Evolutionary conservation across 768 basidiomycete genomes (phyloP), one percentile per base, ranked within the genome.

Genomic region (Pisolithus microcarpus): DNA sequence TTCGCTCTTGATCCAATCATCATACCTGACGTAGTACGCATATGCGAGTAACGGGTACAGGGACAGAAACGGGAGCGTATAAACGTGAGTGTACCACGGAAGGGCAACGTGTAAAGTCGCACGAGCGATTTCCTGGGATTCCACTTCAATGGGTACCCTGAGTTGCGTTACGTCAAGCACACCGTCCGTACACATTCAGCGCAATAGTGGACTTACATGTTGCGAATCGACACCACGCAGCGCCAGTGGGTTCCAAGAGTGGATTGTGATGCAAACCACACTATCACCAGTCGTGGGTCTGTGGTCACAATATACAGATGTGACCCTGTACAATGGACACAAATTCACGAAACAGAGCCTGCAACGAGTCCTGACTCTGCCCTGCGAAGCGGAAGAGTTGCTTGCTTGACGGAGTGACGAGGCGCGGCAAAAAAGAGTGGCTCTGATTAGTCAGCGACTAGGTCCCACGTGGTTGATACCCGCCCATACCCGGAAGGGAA

Each of bases 21-120:
- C 90, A 67, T 97, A 96, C 67, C 79, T 85, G 69, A 92, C 67
- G 60, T 85, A 90, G 74, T 97, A 98, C 19, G 93, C 86, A 66
- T 95, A 96, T 23, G 87, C 88, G 28, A 90, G 77, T 28, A 92
- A 65, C 0, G 90, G 90, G 55, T 91, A 92, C 45, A 91, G 72
- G 1, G 77, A 79, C n/a, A 91, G 74, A 60, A 89, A 90, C 0
- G 90, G 90, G 16, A 82, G 51, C 5, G 82, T 77, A 62, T 92
- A 92, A 49, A 91, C 65, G 60, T 89, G 83, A 38, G 72, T 75
- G 60, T 81, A 78, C 75, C 80, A 77, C n/a, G 85, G 84, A 46
- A 84, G 72, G 45, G 78, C 73, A 51, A 79, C 71, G 60, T 85
- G 87, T 50, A 89, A 66, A 60, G 77, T 82, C 45, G 85, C 83